Evolutionary conservation across 768 basidiomycete genomes (phyloP).

Genomic region (Termitomyces eurrhizus): DNA sequence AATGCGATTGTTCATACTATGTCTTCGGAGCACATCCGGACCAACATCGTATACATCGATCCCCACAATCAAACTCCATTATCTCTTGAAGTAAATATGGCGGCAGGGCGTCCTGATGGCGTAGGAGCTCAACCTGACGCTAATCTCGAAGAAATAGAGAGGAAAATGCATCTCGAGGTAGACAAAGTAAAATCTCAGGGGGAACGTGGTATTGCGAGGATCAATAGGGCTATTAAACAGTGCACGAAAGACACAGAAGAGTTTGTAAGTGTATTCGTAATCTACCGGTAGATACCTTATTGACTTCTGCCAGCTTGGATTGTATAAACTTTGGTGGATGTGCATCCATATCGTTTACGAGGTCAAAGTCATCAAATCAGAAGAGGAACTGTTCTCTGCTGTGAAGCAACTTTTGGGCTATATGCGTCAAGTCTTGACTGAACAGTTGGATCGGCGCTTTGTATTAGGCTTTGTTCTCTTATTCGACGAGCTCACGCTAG

Average conservation of each 20-base stretch:
- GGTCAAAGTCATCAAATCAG: background rate
- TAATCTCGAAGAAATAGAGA: background rate
- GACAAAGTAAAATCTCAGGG: too few species aligned
- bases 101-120: background rate
- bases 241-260: too few species aligned
- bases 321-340: background rate
- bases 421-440: background rate
- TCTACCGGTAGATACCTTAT: background rate
- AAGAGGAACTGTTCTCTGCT: background rate
- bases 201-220: too few species aligned
- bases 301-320: background rate
- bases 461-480: too few species aligned
- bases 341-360: background rate
- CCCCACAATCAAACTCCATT: background rate
- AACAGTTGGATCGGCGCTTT: too few species aligned
- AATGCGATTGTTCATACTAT: background rate
- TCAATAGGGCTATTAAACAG: too few species aligned
- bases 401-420: constrained; percentile 4
- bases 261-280: too few species aligned
- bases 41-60: background rate
- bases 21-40: background rate
- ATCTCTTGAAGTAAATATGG: background rate
- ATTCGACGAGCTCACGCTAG: too few species aligned
- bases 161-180: too few species aligned
- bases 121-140: background rate